Conservation (phyloP, 164 flowering plant species). For the Tetracentron sinense region DNA sequence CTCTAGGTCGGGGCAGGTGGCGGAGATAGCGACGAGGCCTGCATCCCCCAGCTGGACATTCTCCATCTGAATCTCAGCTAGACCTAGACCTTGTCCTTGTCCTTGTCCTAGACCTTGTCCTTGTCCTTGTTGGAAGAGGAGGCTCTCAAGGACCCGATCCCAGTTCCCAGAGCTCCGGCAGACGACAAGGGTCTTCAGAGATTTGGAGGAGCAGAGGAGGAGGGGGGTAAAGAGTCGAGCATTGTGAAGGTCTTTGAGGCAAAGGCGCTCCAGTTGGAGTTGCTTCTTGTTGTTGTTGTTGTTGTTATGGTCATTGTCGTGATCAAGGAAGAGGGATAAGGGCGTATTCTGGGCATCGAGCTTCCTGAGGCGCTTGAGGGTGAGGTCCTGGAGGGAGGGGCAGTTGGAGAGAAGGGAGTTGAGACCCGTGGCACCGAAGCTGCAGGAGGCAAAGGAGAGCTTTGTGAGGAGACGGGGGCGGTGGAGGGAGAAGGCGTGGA, state of each 20-base stretch:
- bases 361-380: constrained; percentile 29
- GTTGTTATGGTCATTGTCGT: background rate
- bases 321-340: background rate
- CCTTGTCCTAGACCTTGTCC: no score
- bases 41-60: constrained; percentile 23
- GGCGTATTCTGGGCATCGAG: constrained; percentile 15
- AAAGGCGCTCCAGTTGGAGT: constrained; percentile 17
- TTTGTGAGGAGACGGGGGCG: constrained; percentile 19
- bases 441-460: constrained; percentile 26
- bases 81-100: no score
- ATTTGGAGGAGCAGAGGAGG: constrained; percentile 9
- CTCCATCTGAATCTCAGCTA: constrained; percentile 27
- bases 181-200: constrained; percentile 16
- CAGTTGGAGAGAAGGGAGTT: constrained; percentile 22
- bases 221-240: constrained; percentile 25
- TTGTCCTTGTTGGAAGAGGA: background rate
- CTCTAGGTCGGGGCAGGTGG: constrained; percentile 18
- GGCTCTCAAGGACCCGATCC: constrained; percentile 18
- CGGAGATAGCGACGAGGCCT: constrained; percentile 24
- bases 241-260: constrained; percentile 33
- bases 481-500: constrained; percentile 20
- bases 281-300: background rate
- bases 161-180: constrained; percentile 27
- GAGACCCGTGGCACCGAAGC: constrained; percentile 20
- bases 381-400: constrained; percentile 20